Percentiles rank a stretch among this genome's conserved stretches.
phyloP scores from a whole-genome alignment of 2,329 filamentous ascomycete genomes.

The Paecilomyces fulvus region DNA sequence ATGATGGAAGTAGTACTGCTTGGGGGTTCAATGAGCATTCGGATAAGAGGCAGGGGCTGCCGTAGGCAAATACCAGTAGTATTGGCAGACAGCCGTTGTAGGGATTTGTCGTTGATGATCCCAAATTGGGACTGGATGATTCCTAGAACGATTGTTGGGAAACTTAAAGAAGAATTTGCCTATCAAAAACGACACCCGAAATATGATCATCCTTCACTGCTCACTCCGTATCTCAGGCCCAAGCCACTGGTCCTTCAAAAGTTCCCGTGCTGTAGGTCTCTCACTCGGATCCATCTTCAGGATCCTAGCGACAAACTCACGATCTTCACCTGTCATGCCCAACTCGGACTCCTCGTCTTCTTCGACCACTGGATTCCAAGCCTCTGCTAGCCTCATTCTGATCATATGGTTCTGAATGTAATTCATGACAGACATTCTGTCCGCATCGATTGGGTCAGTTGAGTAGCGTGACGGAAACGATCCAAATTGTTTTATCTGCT shows the following conservation, averaged over 20 bases:
- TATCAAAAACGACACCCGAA: not conserved
- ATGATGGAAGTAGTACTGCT: constrained; percentile 37
- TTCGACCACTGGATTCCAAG: not conserved
- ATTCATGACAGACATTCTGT: not conserved
- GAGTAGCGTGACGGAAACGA: not conserved
- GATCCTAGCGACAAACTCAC: constrained; percentile 10
- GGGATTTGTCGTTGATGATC: not conserved
- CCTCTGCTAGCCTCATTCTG: not conserved
- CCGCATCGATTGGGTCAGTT: not conserved
- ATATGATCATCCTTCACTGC: no score
- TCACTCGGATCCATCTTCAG: constrained; percentile 18
- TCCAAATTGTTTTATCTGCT: not conserved
- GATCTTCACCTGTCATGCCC: not conserved
- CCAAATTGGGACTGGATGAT: no score
- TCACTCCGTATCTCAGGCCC: not conserved
- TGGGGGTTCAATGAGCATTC: constrained; percentile 37
- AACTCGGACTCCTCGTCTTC: not conserved
- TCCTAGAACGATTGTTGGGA: no score
- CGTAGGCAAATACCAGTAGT: constrained; percentile 2
- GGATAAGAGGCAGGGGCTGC: constrained; percentile 20
- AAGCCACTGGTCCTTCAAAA: constrained; percentile 12
- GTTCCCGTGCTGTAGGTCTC: constrained; percentile 15
- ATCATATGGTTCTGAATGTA: not conserved
- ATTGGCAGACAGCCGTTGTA: not conserved
- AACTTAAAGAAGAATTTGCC: not conserved